Evolutionary conservation across 1,284 basidiomycete genomes (phyloP), one percentile per base, ranked within the genome.

Genomic region (Irpex rosettiformis): DNA sequence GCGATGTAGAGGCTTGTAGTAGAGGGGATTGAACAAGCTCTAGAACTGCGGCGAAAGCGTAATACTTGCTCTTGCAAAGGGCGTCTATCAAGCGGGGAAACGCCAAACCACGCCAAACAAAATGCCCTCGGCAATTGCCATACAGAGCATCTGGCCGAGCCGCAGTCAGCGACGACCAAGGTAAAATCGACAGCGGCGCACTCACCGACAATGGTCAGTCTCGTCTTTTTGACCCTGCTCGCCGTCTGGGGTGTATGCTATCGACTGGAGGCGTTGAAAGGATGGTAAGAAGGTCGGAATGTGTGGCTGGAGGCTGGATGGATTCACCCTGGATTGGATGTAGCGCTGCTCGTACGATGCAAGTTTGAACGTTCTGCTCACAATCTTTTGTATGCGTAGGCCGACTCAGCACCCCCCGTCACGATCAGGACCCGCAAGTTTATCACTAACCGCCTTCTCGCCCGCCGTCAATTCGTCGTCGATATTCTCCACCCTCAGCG

Each of bases 391-490:
- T 54, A 48, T 37, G 65, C 66, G 33, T 65, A 88, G 87, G 82
- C 86, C 77, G 95, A 96, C 79, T 83, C 80, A 76, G 81, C 85
- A 79, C 90, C 95, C 77, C 92, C 96, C 68, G 86, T 99, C 70
- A 99, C 97, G 67, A 84, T 99, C 75, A 93, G 97, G 72, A 98
- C 97, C 61, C 92, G 96, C 79, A 98, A 99, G 84, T 99, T 99
- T 85, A 93, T 98, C 78, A 98, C 96, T 72, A 99, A 99, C 89
- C 94, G 95, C 67, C 91, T 99, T 67, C 84, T 99, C 61, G 90
- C 94, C 72, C 92, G 97, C 71, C 86, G 88, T 65, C 91, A 93
- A 80, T 95, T 96, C 72, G 86, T 98, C 69, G 82, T 98, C 64
- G 96, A 98, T 71, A 86, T 99, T 72, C 89, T 98, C 69, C 97